Base-by-base conservation (phyloP, 805 yeast species). In the Naumovozyma castellii region DNA sequence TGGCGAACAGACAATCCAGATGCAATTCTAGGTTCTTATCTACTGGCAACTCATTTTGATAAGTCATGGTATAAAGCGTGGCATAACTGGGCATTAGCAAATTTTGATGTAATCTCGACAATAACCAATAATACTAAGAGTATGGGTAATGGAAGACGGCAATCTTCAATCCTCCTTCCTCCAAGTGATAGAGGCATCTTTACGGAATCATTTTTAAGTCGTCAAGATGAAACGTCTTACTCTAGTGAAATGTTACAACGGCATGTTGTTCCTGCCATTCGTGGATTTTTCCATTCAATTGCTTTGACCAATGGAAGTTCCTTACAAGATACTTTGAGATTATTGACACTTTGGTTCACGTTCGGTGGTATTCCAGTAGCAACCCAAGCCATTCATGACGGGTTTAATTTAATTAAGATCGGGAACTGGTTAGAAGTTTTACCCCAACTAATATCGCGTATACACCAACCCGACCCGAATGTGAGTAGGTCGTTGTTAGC, bases 81-180 rank as follows among this genome's bases (percentile, higher is more conserved):
- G 97, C 97, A 90, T 56, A 88, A 85, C 56, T 90, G 97, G 97
- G 97, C 97, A 0, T 68, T 90, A 54, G 96, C 97, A 1, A 90
- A 90, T 59, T 90, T 86, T 57, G 96, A 90, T 55, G 97, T 88
- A 1, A 80, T 88, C 15, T 80, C 94, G 0, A 67, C 80, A 3
- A 64, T 70, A 19, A 62, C 67, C 0, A 45, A 61, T 13, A 31
- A 44, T 18, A 35, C 34, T 18, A 45, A 41, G 34, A 33, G 12
- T 46, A 53, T 32, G 15, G 53, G 59, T 10, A 39, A 29, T 3
- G 27, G 34, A n/a, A 27, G 31, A 15, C 13, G 13, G 4, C 17
- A 22, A n/a, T 28, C 9, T 18, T 39, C 31, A 17, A 30, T 35
- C 3, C 9, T 13, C 8, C 16, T 17, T 32, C 17, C 6, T 14